Conservation (phyloP, 257 asterid species). For the Salvia hispanica region DNA sequence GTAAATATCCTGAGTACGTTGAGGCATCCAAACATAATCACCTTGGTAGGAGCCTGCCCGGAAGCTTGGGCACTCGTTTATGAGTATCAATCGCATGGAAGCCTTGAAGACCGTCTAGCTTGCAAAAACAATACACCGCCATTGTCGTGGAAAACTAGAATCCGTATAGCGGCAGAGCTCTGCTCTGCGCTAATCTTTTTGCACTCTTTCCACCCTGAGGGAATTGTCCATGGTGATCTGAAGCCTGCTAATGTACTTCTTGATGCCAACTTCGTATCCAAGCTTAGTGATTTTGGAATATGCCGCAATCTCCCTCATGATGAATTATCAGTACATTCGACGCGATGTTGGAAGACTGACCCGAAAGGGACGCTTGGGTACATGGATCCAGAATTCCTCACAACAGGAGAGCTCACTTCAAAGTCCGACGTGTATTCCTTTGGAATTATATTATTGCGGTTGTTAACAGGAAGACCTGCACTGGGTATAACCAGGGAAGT, state of each 20-base stretch:
- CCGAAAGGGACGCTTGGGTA: constrained; percentile 70
- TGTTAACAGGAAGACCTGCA: constrained; percentile 81
- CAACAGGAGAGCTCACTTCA: constrained; percentile 77
- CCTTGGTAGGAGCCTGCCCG: constrained; percentile 89
- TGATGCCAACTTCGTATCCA: constrained; percentile 68
- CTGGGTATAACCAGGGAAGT: constrained; percentile 66
- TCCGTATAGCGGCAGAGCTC: constrained; percentile 80
- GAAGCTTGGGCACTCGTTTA: constrained; percentile 77
- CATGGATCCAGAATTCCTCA: constrained; percentile 79
- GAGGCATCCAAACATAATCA: constrained; percentile 90
- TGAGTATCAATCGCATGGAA: constrained; percentile 87
- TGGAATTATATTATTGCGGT: constrained; percentile 68
- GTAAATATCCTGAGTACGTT: constrained; percentile 76
- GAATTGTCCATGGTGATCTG: constrained; percentile 78
- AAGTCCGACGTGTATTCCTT: constrained; percentile 88
- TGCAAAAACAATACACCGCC: constrained; percentile 88
- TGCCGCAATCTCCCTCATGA: constrained; percentile 52
- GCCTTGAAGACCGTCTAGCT: constrained; percentile 88
- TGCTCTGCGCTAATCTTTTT: constrained; percentile 85
- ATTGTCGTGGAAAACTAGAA: constrained; percentile 82
- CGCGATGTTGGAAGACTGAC: constrained; percentile 50
- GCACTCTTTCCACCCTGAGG: constrained; percentile 67
- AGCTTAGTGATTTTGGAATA: constrained; percentile 85
- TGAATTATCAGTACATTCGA: constrained; percentile 41
- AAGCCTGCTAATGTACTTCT: constrained; percentile 84